A percentile compares a stretch with the other conserved stretches of the same genome.
Conservation (phyloP, 1,284 basidiomycete species). For the Pseudozyma pruni region DNA sequence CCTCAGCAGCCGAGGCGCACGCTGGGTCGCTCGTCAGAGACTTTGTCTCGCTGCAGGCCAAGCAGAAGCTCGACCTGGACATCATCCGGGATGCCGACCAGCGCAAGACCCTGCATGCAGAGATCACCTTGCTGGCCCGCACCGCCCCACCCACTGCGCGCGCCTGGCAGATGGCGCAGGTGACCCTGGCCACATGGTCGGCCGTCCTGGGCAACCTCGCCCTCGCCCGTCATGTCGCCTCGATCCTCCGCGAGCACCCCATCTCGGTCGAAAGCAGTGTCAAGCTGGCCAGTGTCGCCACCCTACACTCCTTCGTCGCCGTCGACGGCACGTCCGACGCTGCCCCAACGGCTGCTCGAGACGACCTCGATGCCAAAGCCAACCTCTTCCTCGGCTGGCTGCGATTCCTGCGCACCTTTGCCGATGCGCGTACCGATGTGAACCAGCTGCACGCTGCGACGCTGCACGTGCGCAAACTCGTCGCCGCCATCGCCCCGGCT, state of each 20-base stretch:
- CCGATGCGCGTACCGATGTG: conserved; percentile 8
- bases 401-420: conserved; percentile 48
- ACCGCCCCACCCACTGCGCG: conserved; percentile 38
- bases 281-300: conserved; percentile 14
- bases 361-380: conserved; percentile 49
- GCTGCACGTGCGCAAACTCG: conserved; percentile 22
- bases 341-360: background rate
- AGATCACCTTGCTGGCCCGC: conserved; percentile 44
- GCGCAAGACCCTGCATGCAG: conserved; percentile 36
- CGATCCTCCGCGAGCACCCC: conserved; percentile 20
- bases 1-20: conserved; percentile 11
- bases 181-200: conserved; percentile 57
- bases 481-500: conserved; percentile 16
- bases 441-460: conserved; percentile 16
- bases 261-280: conserved; percentile 3
- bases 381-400: conserved; percentile 52
- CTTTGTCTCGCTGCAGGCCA: conserved; percentile 27
- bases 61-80: conserved; percentile 44
- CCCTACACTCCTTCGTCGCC: conserved; percentile 24
- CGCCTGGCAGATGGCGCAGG: conserved; percentile 44
- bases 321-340: background rate
- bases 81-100: conserved; percentile 29
- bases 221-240: conserved; percentile 39
- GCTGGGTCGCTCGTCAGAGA: conserved; percentile 9
- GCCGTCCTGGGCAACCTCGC: conserved; percentile 48